These are phyloP conservation scores for Leishmania lainsoni DNA, from an alignment of 208 protist genomes.

Conservation along the genomic window DNA sequence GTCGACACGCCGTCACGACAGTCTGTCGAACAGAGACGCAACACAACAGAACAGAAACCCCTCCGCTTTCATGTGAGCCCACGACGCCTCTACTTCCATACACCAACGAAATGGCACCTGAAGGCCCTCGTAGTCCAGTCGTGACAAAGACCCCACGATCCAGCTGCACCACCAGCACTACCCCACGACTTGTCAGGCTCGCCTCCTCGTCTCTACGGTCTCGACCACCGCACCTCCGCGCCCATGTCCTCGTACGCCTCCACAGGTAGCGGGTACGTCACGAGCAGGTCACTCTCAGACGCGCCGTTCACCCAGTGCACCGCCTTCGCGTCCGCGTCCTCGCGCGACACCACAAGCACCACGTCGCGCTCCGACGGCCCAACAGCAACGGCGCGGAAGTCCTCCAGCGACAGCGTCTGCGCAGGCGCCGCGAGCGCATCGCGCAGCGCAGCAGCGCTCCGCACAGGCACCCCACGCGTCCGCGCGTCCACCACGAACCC, in stretches of 20 bases:
- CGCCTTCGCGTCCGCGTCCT: constrained; percentile 34
- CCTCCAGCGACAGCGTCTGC: constrained; percentile 63
- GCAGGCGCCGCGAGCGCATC: constrained; percentile 39
- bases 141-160: no score
- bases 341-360: constrained; percentile 36
- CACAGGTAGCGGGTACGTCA: constrained; percentile 47
- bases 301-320: constrained; percentile 53
- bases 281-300: constrained; percentile 54
- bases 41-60: no score
- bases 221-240: constrained; percentile 31
- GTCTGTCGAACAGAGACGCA: no score
- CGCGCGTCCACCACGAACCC: constrained; percentile 38
- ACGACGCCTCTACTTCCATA: no score
- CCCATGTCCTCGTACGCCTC: constrained; percentile 44
- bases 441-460: not conserved
- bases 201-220: not conserved
- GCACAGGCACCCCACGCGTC: constrained; percentile 13
- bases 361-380: constrained; percentile 20
- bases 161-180: not conserved
- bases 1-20: no score
- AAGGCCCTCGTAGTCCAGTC: no score
- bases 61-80: no score
- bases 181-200: not conserved
- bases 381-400: constrained; percentile 43
- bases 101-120: no score